Percentiles rank a stretch among this genome's conserved stretches.
Evolutionary conservation across 2,329 filamentous ascomycete species (phyloP).

Genomic region (Trichoderma brevicompactum): DNA sequence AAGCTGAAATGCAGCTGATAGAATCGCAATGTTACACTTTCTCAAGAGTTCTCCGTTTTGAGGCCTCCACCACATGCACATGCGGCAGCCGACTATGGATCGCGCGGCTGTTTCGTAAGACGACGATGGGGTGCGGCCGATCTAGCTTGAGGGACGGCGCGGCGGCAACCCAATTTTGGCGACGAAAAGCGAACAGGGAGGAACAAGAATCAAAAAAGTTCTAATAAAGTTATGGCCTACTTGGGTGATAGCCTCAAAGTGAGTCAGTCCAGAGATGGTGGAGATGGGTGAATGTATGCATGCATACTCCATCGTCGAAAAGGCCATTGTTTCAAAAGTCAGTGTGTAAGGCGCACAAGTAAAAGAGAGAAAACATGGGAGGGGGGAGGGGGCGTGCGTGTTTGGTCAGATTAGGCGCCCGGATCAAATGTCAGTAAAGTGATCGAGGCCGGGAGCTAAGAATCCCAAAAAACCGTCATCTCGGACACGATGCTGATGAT

Average conservation of each 20-base stretch:
- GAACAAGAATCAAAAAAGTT: background rate
- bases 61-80: slow-evolving; percentile 19
- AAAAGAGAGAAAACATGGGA: background rate
- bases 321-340: slow-evolving; percentile 13
- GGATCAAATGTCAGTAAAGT: slow-evolving; percentile 1
- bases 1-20: slow-evolving; percentile 22
- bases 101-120: slow-evolving; percentile 14
- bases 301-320: background rate
- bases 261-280: slow-evolving; percentile 8
- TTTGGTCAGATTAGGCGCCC: slow-evolving; percentile 24
- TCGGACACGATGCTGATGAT: background rate
- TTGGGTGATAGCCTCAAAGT: slow-evolving; percentile 5
- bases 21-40: background rate
- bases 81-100: background rate
- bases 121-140: slow-evolving; percentile 1
- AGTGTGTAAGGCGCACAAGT: slow-evolving; percentile 12
- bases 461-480: slow-evolving; percentile 2
- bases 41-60: background rate
- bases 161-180: slow-evolving; percentile 11
- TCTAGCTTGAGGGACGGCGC: slow-evolving; percentile 13
- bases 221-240: slow-evolving; percentile 22
- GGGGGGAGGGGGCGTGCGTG: slow-evolving; percentile 4
- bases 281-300: slow-evolving; percentile 17
- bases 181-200: slow-evolving; percentile 12
- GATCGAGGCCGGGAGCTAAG: slow-evolving; percentile 10